These are phyloP conservation scores for Botrytis fabae DNA, from an alignment of 2,329 filamentous ascomycete genomes.

Conservation along the genomic window DNA sequence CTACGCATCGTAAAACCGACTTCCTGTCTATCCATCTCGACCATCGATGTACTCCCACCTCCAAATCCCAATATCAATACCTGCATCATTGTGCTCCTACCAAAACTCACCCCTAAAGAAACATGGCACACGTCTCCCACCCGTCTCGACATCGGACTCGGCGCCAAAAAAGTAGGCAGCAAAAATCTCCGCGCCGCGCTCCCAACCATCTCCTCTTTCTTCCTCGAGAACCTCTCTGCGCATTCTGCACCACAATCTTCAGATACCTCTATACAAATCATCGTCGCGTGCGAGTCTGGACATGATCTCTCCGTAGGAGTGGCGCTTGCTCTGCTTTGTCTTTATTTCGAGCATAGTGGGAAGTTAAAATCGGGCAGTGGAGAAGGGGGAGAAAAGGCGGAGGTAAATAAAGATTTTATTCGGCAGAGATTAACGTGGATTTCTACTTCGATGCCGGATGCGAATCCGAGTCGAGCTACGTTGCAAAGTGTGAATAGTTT, in stretches of 20 bases:
- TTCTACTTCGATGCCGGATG: slow-evolving; percentile 73
- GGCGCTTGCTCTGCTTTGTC: slow-evolving; percentile 73
- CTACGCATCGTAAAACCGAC: slow-evolving; percentile 36
- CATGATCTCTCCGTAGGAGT: slow-evolving; percentile 79
- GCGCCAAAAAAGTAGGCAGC: slow-evolving; percentile 74
- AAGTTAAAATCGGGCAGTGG: slow-evolving; percentile 32
- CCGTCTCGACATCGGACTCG: slow-evolving; percentile 60
- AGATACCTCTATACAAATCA: slow-evolving; percentile 36
- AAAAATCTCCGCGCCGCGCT: slow-evolving; percentile 77
- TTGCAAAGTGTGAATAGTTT: slow-evolving; percentile 91
- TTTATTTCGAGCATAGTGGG: slow-evolving; percentile 68
- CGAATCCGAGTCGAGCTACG: slow-evolving; percentile 81
- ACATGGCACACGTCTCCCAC: slow-evolving; percentile 43
- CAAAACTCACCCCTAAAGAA: slow-evolving; percentile 48
- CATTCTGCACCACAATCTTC: too few relatives aligned
- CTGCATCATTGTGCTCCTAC: slow-evolving; percentile 45
- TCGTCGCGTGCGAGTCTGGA: slow-evolving; percentile 74
- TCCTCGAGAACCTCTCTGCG: slow-evolving; percentile 30
- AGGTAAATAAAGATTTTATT: slow-evolving; percentile 73
- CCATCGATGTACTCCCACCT: slow-evolving; percentile 26
- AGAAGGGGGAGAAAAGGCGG: slow-evolving; percentile 16
- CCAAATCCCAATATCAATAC: neutral
- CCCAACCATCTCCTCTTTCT: slow-evolving; percentile 41
- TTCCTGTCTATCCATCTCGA: slow-evolving; percentile 34
- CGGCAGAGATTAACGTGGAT: slow-evolving; percentile 78